These are phyloP conservation scores for Komagataella pseudopastoris DNA, from an alignment of 805 yeast genomes.

Conservation along the genomic window DNA sequence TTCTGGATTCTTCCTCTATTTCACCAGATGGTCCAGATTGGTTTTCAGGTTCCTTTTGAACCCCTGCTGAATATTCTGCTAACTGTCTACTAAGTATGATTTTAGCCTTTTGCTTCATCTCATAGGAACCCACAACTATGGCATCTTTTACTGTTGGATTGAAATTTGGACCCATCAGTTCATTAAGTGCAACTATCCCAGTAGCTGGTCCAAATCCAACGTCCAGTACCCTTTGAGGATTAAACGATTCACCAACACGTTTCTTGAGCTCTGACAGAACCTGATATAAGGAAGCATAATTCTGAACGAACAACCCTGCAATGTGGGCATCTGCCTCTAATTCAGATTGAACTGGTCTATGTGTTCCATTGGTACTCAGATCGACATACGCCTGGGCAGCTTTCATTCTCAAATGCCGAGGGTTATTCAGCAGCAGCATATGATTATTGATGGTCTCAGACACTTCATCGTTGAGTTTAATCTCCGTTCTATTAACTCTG, in stretches of 20 bases:
- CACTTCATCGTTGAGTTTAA: conserved; percentile 42
- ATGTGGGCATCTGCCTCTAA: conserved; percentile 68
- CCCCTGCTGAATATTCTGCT: conserved; percentile 24
- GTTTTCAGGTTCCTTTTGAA: conserved; percentile 1
- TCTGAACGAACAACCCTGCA: conserved; percentile 68
- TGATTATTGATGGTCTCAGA: conserved; percentile 49
- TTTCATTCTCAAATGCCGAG: conserved; percentile 47
- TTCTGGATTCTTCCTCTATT: conserved; percentile 3
- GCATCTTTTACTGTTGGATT: conserved; percentile 54
- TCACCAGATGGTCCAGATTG: conserved; percentile 4
- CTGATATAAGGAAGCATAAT: conserved; percentile 57
- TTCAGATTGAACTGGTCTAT: conserved; percentile 21
- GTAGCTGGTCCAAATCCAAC: conserved; percentile 88
- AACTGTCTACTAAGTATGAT: conserved; percentile 58
- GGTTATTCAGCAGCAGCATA: conserved; percentile 45
- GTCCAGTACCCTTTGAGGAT: conserved; percentile 59
- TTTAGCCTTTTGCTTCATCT: conserved; percentile 75
- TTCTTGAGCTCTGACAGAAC: conserved; percentile 53
- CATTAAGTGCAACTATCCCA: conserved; percentile 81
- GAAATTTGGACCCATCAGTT: conserved; percentile 56
- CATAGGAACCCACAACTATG: conserved; percentile 51
- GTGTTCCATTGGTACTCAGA: conserved; percentile 39
- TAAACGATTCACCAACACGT: conserved; percentile 40
- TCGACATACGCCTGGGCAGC: conserved; percentile 25
- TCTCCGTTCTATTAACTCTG: conserved; percentile 34